Evolutionary conservation across 257 asterid genomes (phyloP), one percentile per base, ranked within the genome.

Genomic region (Solanum corneliomulleri): DNA sequence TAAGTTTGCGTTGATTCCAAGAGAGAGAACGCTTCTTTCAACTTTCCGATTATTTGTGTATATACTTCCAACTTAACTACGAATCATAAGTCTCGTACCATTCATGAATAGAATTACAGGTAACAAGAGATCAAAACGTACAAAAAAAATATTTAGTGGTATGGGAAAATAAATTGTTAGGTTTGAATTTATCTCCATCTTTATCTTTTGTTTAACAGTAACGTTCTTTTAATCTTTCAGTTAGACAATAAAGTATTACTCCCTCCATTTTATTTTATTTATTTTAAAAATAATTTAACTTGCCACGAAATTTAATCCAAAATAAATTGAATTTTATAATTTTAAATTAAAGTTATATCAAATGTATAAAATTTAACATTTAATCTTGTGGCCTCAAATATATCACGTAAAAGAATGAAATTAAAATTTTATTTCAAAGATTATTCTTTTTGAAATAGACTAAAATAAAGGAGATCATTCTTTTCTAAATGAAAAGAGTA

Each of bases 331-430:
- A 33, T 3, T 3, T 33, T 33, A 5, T 33, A 33, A 33, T 33
- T 33, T 33, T 1, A 33, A 33, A 33, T 33, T 33, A 33, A 33
- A 33, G 0, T 3, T 33, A 33, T 33, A 33, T 33, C 35, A 33
- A 33, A 33, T 33, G 35, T 33, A 33, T 33, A 33, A 33, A 33
- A 33, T 33, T 33, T 33, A 33, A 0, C 5, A 33, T 33, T 4
- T 33, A 33, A 33, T 33, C 35, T 33, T 33, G 0, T 33, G 0
- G 1, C 35, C 35, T 33, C 35, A 33, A 33, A 33, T 3, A 33
- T 33, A 1, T 33, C 0, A 4, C 5, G 35, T 33, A 1, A 33
- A 33, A 33, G 3, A 33, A 0, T 33, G 0, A 4, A 33, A 33
- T 33, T 33, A 33, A 33, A 33, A 33, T 33, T 33, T 4, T 33